phyloP scores from a whole-genome alignment of 768 basidiomycete genomes.

The Lentinula sp. region DNA sequence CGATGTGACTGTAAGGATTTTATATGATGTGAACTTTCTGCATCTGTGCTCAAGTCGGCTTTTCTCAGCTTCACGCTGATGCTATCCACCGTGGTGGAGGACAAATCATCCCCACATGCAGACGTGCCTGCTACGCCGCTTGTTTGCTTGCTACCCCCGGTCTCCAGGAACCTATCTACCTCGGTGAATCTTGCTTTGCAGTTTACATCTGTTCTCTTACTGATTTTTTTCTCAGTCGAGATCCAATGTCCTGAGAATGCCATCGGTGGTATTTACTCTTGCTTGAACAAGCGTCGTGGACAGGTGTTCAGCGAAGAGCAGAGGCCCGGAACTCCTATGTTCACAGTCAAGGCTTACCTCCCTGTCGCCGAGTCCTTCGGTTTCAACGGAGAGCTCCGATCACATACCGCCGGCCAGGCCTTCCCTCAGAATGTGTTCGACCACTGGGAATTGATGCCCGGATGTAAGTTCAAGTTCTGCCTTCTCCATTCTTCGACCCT shows the following conservation, averaged over 20 bases:
- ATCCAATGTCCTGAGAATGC: slow-evolving; percentile 97
- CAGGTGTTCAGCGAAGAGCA: slow-evolving; percentile 99
- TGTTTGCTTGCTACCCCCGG: slow-evolving; percentile 86
- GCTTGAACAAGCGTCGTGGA: slow-evolving; percentile 94
- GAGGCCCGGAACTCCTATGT: slow-evolving; percentile 96
- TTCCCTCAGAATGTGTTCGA: slow-evolving; percentile 97
- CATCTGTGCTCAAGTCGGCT: background rate
- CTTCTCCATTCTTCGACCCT: background rate
- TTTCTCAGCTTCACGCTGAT: slow-evolving; percentile 82
- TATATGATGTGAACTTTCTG: background rate
- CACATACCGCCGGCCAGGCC: slow-evolving; percentile 91
- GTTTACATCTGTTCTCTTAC: background rate
- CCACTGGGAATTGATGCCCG: slow-evolving; percentile 84
- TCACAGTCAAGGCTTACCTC: slow-evolving; percentile 96
- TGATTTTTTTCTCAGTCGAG: slow-evolving; percentile 54
- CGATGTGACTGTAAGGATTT: slow-evolving; percentile 76
- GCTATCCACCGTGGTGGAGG: slow-evolving; percentile 99
- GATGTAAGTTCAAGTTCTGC: slow-evolving; percentile 45
- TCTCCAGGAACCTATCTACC: slow-evolving; percentile 96
- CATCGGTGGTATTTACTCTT: slow-evolving; percentile 95
- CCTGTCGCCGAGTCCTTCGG: slow-evolving; percentile 93
- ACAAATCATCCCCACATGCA: slow-evolving; percentile 94
- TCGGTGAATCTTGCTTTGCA: slow-evolving; percentile 42
- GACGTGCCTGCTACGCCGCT: slow-evolving; percentile 95
- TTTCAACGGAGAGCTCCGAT: slow-evolving; percentile 94